Percentiles rank a stretch among this genome's conserved stretches.
phyloP scores from a whole-genome alignment of 1,139 yeast species.

The Komagataea norvegica region DNA sequence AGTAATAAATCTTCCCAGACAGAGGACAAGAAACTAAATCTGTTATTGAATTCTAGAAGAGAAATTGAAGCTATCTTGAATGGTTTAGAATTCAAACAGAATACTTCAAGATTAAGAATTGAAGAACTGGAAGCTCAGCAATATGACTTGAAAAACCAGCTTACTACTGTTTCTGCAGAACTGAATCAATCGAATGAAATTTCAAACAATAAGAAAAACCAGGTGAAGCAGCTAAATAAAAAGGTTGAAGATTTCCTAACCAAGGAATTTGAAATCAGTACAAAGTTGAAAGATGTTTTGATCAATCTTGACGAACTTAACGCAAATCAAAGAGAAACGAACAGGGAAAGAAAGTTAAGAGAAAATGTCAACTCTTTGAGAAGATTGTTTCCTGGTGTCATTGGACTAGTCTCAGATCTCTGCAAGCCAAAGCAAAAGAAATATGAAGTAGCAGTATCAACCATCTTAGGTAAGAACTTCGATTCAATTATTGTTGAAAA shows the following conservation, averaged over 20 bases:
- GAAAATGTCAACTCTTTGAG: conserved; percentile 69
- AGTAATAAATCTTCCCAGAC: conserved; percentile 57
- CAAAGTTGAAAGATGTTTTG: conserved; percentile 60
- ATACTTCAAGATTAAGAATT: conserved; percentile 38
- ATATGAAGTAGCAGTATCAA: conserved; percentile 72
- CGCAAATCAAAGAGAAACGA: conserved; percentile 72
- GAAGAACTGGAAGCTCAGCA: conserved; percentile 31
- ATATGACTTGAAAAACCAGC: conserved; percentile 22
- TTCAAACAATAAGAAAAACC: conserved; percentile 39
- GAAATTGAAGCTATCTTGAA: conserved; percentile 38
- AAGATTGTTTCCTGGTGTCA: conserved; percentile 74
- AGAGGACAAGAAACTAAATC: conserved; percentile 46
- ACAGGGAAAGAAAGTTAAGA: conserved; percentile 60
- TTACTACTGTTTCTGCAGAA: conserved; percentile 34
- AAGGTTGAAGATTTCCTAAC: conserved; percentile 43
- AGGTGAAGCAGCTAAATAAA: conserved; percentile 38
- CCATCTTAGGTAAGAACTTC: conserved; percentile 72
- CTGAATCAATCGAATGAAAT: conserved; percentile 29
- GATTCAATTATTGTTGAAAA: conserved; percentile 85
- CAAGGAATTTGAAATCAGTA: conserved; percentile 52
- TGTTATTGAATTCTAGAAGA: conserved; percentile 42
- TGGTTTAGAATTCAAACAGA: conserved; percentile 41
- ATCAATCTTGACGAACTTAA: conserved; percentile 63
- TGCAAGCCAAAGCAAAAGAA: conserved; percentile 75
- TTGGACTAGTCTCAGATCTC: conserved; percentile 74